Conservation (phyloP, 2,329 filamentous ascomycete species). For the Venturia aucupariae region DNA sequence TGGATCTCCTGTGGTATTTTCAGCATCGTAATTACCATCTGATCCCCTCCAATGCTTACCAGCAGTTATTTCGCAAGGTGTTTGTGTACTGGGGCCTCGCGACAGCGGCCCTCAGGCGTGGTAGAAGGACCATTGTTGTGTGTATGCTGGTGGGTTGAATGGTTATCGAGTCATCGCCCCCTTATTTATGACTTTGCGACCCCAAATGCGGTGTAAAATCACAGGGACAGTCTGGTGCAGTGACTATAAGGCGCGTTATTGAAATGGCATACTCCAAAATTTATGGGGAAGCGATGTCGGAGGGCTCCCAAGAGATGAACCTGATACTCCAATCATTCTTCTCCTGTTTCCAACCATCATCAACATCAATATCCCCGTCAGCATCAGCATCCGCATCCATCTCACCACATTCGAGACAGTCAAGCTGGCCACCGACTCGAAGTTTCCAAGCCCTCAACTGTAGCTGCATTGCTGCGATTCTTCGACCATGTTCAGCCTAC, state of each 20-base stretch:
- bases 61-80: slow-evolving; percentile 3
- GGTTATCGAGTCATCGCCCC: slow-evolving; percentile 4
- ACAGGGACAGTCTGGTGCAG: neutral
- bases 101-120: slow-evolving; percentile 8
- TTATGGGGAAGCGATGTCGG: neutral
- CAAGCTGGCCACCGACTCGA: too few relatives aligned
- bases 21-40: neutral
- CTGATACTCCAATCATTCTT: neutral
- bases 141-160: neutral
- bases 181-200: neutral
- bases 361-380: neutral
- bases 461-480: too few relatives aligned
- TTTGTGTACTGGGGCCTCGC: neutral
- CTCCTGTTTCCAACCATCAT: neutral
- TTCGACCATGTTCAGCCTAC: too few relatives aligned
- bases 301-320: neutral
- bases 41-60: neutral
- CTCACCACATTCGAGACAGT: neutral
- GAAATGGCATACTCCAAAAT: neutral
- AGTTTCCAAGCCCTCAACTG: too few relatives aligned
- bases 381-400: neutral
- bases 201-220: neutral
- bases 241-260: neutral
- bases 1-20: slow-evolving; percentile 1
- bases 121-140: slow-evolving; percentile 8